phyloP scores from a whole-genome alignment of 192 early-diverging fungal species.

The Spinellus fusiger region DNA sequence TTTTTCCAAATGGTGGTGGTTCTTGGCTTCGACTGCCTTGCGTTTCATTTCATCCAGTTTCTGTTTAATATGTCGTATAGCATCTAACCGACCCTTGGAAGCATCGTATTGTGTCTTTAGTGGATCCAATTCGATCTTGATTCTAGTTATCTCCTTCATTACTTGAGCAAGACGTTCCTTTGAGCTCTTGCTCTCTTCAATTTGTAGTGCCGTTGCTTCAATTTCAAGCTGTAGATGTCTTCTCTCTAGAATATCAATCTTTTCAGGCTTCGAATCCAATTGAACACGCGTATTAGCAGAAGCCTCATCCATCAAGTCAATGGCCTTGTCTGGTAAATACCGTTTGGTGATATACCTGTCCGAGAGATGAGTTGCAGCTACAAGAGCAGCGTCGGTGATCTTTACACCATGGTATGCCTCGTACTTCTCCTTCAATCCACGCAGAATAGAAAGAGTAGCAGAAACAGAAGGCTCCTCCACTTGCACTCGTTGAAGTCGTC shows the following conservation, averaged over 20 bases:
- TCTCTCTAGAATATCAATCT: conserved; percentile 89
- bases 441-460: conserved; percentile 68
- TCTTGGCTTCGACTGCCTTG: conserved; percentile 84
- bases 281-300: conserved; percentile 93
- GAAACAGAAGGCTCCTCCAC: conserved; percentile 60
- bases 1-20: conserved; percentile 69
- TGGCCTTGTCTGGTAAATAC: conserved; percentile 73
- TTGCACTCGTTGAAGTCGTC: conserved; percentile 68
- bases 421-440: conserved; percentile 68
- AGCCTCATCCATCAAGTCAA: conserved; percentile 81
- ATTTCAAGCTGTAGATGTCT: conserved; percentile 88
- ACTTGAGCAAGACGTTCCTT: conserved; percentile 71
- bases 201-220: conserved; percentile 84
- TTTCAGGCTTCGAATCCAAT: conserved; percentile 92
- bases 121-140: conserved; percentile 83
- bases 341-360: conserved; percentile 67
- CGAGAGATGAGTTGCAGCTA: conserved; percentile 60
- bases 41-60: conserved; percentile 82
- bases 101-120: conserved; percentile 76
- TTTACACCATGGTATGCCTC: conserved; percentile 74
- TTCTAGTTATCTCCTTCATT: conserved; percentile 69
- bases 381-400: conserved; percentile 63
- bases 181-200: conserved; percentile 84
- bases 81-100: conserved; percentile 81
- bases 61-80: conserved; percentile 74